Conservation (phyloP, 805 yeast genomes). For the Saccharomycopsis fermentans region DNA sequence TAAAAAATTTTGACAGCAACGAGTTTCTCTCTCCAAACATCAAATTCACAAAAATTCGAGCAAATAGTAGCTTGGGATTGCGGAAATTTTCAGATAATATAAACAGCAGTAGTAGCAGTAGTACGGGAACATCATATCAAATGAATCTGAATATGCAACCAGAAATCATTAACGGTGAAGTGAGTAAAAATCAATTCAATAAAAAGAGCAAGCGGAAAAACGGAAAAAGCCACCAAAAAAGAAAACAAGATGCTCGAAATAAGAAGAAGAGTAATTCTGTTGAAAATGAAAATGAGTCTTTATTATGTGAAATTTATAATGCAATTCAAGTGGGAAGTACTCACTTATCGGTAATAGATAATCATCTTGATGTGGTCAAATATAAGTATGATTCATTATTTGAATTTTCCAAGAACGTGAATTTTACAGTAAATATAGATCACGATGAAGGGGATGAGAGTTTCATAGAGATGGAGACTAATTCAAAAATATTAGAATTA, state of each 20-base stretch:
- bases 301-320: not conserved
- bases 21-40: not conserved
- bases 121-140: not conserved
- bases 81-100: not conserved
- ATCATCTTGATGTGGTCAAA: constrained; percentile 4
- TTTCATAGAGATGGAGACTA: not conserved
- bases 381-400: constrained; percentile 1
- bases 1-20: not conserved
- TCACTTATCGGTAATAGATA: not conserved
- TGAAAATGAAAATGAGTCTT: not conserved
- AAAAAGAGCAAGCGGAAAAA: not conserved
- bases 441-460: not conserved
- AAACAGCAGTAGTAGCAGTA: not conserved
- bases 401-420: not conserved
- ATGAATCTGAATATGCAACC: not conserved
- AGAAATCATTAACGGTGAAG: not conserved
- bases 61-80: not conserved
- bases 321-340: not conserved
- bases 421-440: not conserved
- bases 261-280: not conserved
- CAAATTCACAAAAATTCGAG: not conserved
- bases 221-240: not conserved
- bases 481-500: not conserved
- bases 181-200: not conserved
- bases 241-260: not conserved